Evolutionary conservation across 192 early-diverging fungal genomes (phyloP).

Genomic region (Hyaloraphidium curvatum): DNA sequence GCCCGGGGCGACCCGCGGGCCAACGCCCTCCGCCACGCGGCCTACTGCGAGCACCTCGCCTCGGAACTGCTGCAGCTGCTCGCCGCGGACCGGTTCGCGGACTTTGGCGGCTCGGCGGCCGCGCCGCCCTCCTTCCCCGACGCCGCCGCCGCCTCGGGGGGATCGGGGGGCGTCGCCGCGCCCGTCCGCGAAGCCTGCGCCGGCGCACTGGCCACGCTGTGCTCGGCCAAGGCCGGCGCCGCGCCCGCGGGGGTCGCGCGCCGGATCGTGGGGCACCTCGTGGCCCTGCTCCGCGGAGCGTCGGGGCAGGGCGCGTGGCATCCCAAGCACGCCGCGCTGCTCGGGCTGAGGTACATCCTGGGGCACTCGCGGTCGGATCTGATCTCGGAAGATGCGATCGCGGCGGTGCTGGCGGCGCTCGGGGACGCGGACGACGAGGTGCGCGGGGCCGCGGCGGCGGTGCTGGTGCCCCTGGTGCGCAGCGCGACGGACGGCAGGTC

Average conservation of each 20-base stretch:
- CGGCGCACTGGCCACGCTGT: slow-evolving; percentile 56
- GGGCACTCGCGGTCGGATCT: too few species aligned
- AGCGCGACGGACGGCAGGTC: too few species aligned
- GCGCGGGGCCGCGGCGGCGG: slow-evolving; percentile 72
- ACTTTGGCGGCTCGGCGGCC: slow-evolving; percentile 79
- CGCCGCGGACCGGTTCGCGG: slow-evolving; percentile 84
- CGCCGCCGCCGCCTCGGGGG: too few species aligned
- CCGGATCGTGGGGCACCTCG: too few species aligned
- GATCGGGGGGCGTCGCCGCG: too few species aligned
- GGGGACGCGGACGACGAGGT: slow-evolving; percentile 87
- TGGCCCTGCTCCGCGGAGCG: too few species aligned
- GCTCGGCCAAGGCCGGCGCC: too few species aligned
- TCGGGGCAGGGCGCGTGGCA: too few species aligned
- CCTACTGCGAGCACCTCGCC: slow-evolving; percentile 69
- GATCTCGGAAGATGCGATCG: too few species aligned
- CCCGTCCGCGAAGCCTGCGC: slow-evolving; percentile 92
- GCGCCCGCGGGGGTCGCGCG: too few species aligned
- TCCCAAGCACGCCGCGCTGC: slow-evolving; percentile 78
- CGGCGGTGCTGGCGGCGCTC: slow-evolving; percentile 67
- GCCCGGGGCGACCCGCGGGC: slow-evolving; percentile 3
- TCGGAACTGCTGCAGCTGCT: slow-evolving; percentile 87
- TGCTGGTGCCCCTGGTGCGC: slow-evolving; percentile 75
- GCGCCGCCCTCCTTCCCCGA: not conserved
- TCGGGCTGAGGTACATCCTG: slow-evolving; percentile 86
- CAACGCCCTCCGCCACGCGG: slow-evolving; percentile 49